Evolutionary conservation across 129 eudicot genomes (phyloP).

Genomic region (Flaveria bidentis): DNA sequence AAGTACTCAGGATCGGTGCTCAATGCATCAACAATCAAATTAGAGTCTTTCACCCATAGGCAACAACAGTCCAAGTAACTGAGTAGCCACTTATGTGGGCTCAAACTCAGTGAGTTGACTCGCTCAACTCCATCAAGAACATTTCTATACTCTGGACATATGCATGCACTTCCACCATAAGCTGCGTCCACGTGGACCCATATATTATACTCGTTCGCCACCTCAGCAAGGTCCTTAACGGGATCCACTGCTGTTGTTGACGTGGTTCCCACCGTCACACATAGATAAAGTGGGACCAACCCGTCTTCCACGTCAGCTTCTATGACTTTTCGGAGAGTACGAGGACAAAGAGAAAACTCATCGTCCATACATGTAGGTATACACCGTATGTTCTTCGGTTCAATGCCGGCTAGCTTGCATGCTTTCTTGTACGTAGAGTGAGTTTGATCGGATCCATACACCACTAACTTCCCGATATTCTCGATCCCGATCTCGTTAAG

Average conservation of each 20-base stretch:
- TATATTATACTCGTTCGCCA: constrained; percentile 31
- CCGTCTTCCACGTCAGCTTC: constrained; percentile 52
- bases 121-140: constrained; percentile 48
- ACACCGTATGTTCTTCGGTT: constrained; percentile 39
- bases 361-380: constrained; percentile 25
- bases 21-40: constrained; percentile 32
- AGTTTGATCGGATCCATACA: constrained; percentile 55
- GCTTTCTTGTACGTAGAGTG: constrained; percentile 40
- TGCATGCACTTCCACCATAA: constrained; percentile 58
- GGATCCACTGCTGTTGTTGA: constrained; percentile 55
- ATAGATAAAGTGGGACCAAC: constrained; percentile 51
- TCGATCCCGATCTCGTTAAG: constrained; percentile 32
- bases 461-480: constrained; percentile 38
- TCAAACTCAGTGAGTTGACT: constrained; percentile 52
- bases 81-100: constrained; percentile 60
- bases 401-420: constrained; percentile 40
- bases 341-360: constrained; percentile 36
- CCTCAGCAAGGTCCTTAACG: constrained; percentile 32
- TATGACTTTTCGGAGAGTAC: constrained; percentile 22
- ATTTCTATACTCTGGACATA: constrained; percentile 56
- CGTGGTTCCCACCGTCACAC: constrained; percentile 52
- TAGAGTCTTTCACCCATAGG: constrained; percentile 50
- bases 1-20: constrained; percentile 55
- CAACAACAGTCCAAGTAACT: constrained; percentile 58
- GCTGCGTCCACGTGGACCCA: constrained; percentile 66